Evolutionary conservation across 2,329 filamentous ascomycete genomes (phyloP).

Genomic region (Aspergillus fructus): DNA sequence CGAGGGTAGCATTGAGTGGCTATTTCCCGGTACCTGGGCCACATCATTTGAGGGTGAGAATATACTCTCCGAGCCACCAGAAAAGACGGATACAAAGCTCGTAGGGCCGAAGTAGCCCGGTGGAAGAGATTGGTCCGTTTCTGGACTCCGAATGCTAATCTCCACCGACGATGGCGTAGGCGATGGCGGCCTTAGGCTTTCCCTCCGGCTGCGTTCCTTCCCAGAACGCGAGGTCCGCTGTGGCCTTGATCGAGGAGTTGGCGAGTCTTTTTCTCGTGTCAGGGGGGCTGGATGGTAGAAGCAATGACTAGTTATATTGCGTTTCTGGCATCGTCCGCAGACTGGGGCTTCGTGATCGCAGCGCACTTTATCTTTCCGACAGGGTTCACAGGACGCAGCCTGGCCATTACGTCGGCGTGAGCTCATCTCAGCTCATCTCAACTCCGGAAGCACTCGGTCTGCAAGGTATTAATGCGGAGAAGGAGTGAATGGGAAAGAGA

Average conservation of each 20-base stretch:
- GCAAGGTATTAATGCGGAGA: background rate
- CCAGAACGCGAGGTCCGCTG: background rate
- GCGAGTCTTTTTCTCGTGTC: slow-evolving; percentile 14
- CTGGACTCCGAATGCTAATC: slow-evolving; percentile 3
- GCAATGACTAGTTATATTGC: slow-evolving; percentile 22
- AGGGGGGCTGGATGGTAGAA: slow-evolving; percentile 35
- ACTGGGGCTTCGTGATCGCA: slow-evolving; percentile 30
- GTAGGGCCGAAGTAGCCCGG: slow-evolving; percentile 36
- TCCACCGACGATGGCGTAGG: slow-evolving; percentile 5
- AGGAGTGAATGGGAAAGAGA: too few relatives aligned
- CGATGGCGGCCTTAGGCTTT: background rate
- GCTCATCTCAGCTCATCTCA: slow-evolving; percentile 1
- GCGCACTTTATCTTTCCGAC: slow-evolving; percentile 32
- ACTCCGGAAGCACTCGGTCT: background rate
- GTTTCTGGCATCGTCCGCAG: slow-evolving; percentile 29
- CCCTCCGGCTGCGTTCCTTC: background rate
- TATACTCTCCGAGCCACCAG: slow-evolving; percentile 21
- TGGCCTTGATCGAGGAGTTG: background rate
- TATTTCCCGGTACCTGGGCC: background rate
- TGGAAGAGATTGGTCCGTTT: slow-evolving; percentile 17
- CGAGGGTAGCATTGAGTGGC: slow-evolving; percentile 13
- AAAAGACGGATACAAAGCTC: slow-evolving; percentile 31
- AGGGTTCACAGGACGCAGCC: slow-evolving; percentile 33
- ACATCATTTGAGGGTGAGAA: background rate
- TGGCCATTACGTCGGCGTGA: slow-evolving; percentile 32